Percentiles rank a stretch among this genome's conserved stretches.
Evolutionary conservation across 108 stramenopile species (phyloP).

Genomic region (Cyclotella distinguenda): DNA sequence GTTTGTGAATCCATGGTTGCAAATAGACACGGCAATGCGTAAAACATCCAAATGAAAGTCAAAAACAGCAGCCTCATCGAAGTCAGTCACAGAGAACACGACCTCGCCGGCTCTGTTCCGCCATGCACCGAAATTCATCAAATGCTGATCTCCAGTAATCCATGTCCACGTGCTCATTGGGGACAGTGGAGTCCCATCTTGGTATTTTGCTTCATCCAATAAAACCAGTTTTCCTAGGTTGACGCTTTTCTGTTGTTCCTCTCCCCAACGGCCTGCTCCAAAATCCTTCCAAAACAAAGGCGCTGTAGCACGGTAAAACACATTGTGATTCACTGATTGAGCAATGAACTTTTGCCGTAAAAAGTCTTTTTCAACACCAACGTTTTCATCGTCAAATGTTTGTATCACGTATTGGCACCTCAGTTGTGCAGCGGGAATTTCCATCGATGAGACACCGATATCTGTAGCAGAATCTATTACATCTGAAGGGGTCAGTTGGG

Average conservation of each 20-base stretch:
- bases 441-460: background rate
- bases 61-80: constrained; percentile 69
- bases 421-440: constrained; percentile 20
- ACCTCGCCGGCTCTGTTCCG: constrained; percentile 56
- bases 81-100: constrained; percentile 68
- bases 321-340: constrained; percentile 48
- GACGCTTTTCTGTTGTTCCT: constrained; percentile 16
- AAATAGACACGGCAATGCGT: constrained; percentile 59
- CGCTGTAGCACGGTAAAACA: constrained; percentile 63
- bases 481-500: constrained; percentile 8
- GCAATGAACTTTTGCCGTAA: constrained; percentile 36
- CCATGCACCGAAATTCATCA: constrained; percentile 66
- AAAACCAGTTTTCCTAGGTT: constrained; percentile 31
- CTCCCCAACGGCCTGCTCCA: constrained; percentile 35
- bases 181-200: constrained; percentile 39
- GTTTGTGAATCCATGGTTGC: constrained; percentile 56
- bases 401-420: constrained; percentile 48
- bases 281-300: constrained; percentile 64
- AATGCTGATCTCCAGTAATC: constrained; percentile 72
- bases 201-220: constrained; percentile 30
- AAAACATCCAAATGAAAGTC: constrained; percentile 69
- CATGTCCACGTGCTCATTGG: constrained; percentile 59
- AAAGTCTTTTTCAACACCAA: constrained; percentile 21
- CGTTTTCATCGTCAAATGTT: constrained; percentile 33
- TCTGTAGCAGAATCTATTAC: background rate